These are phyloP conservation scores for Aspergillus sclerotiicarbonarius DNA, from an alignment of 495 filamentous ascomycete species.

Conservation along the genomic window DNA sequence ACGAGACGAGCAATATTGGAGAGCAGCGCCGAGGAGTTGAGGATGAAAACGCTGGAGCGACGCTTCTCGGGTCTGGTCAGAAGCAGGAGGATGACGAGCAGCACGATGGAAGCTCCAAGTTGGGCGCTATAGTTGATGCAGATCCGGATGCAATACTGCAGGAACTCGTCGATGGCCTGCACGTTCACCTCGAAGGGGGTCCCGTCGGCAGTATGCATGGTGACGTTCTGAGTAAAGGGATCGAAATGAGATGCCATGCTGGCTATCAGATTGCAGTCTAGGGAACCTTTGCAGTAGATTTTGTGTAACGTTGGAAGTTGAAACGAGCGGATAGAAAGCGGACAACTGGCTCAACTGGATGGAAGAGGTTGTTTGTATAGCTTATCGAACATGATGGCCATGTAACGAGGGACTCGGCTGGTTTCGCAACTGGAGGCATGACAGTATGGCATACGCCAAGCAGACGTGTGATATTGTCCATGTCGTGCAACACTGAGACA, in stretches of 20 bases:
- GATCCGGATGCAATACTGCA: constrained; percentile 49
- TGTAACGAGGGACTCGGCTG: no score
- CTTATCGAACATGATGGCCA: neutral
- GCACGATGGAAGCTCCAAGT: constrained; percentile 68
- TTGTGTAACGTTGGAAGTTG: neutral
- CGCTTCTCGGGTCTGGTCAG: constrained; percentile 64
- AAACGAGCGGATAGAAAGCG: neutral
- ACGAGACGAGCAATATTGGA: constrained; percentile 61
- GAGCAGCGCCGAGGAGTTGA: constrained; percentile 60
- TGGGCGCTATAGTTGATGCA: constrained; percentile 71
- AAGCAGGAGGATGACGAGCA: constrained; percentile 63
- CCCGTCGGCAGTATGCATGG: constrained; percentile 51
- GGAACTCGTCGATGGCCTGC: constrained; percentile 44
- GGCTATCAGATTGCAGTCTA: neutral
- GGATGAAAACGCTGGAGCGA: constrained; percentile 55
- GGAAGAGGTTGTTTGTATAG: constrained; percentile 9
- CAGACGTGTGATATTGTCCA: neutral
- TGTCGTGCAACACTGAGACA: constrained; percentile 30
- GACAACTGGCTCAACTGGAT: neutral
- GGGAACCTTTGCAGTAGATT: neutral
- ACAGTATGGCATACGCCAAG: neutral
- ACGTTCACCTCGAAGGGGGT: constrained; percentile 50
- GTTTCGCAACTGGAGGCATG: no score
- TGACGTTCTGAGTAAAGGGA: constrained; percentile 58
- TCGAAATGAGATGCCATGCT: constrained; percentile 43